Base-by-base conservation (phyloP, 257 asterid genomes). In the Penstemon barbatus region DNA sequence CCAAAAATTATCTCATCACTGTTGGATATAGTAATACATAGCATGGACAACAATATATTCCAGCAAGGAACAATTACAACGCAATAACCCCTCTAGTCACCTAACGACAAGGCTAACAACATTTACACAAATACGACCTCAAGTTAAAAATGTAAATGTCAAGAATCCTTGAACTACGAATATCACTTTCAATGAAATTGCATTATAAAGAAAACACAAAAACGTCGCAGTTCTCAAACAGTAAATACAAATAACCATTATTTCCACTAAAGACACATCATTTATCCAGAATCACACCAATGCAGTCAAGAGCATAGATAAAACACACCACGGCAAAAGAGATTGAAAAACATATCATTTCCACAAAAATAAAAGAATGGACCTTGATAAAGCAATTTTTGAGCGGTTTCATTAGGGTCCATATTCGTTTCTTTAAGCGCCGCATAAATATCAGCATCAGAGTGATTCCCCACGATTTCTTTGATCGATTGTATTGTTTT, bases 341-440 rank as follows among this genome's bases (percentile, higher is more conserved):
- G 44, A 52, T 51, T 3, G 11, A 7, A 19, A 6, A 8, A 1
- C 57, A 61, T 5, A 54, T 38, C 10, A 8, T 45, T 66, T 6
- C 41, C 61, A 52, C 63, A 43, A 58, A 65, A 8, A 15, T 15
- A 15, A 19, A 8, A 12, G 11, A 25, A 61, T 3, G 13, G 66
- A 94, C 99, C 99, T 87, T 89, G 97, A 82, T 78, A 78, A 58
- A 87, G 91, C 87, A 94, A 77, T 77, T 87, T 94, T 65, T 94
- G 99, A 68, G 89, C 19, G 46, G 97, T 91, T 71, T 94, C 99
- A 75, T 94, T 87, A 73, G 99, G 99, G 82, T 94, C 97, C 96
- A 94, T 88, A 63, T 89, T 84, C 7, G 89, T 71, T 71, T 94
- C 99, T 84, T 85, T 90, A 48, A 94, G 96, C 69, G 86, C 85